Conservation (phyloP, 2,329 filamentous ascomycete species). For the Xylaria sp. region DNA sequence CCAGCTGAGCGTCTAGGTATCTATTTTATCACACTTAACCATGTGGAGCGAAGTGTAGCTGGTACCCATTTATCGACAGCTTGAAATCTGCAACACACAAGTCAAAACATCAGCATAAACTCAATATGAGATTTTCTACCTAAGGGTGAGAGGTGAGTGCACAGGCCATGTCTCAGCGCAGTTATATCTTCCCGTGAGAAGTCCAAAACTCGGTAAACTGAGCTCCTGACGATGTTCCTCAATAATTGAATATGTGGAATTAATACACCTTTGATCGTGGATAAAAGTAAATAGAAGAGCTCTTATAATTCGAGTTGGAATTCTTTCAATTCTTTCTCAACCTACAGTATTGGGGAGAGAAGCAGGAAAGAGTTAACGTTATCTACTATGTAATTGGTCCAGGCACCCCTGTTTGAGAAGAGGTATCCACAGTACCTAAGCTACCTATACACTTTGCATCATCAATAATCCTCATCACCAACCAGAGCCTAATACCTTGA, state of each 20-base stretch:
- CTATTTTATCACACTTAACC: too few relatives aligned
- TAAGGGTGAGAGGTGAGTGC: neutral
- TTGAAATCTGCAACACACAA: neutral
- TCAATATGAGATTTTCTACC: too few relatives aligned
- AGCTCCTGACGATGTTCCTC: too few relatives aligned
- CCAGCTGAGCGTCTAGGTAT: neutral
- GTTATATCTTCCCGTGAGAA: neutral
- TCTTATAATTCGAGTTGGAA: too few relatives aligned
- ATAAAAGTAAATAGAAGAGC: too few relatives aligned
- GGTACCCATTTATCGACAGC: neutral
- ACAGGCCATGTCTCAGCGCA: neutral
- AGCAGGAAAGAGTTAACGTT: constrained; percentile 15
- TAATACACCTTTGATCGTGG: too few relatives aligned
- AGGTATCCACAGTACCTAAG: neutral
- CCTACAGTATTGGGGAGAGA: neutral
- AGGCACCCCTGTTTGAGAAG: constrained; percentile 1
- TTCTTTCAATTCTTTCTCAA: too few relatives aligned
- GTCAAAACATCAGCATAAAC: neutral
- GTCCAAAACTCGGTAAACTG: too few relatives aligned
- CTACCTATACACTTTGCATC: constrained; percentile 13
- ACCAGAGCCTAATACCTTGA: constrained; percentile 30
- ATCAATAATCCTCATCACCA: constrained; percentile 9
- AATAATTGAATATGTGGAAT: too few relatives aligned
- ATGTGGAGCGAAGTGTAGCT: too few relatives aligned
- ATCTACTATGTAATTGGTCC: constrained; percentile 26